A percentile compares a stretch with the other conserved stretches of the same genome.
These are phyloP conservation scores for Phoma sp. DNA, from an alignment of 2,329 filamentous ascomycete genomes.

Conservation along the genomic window DNA sequence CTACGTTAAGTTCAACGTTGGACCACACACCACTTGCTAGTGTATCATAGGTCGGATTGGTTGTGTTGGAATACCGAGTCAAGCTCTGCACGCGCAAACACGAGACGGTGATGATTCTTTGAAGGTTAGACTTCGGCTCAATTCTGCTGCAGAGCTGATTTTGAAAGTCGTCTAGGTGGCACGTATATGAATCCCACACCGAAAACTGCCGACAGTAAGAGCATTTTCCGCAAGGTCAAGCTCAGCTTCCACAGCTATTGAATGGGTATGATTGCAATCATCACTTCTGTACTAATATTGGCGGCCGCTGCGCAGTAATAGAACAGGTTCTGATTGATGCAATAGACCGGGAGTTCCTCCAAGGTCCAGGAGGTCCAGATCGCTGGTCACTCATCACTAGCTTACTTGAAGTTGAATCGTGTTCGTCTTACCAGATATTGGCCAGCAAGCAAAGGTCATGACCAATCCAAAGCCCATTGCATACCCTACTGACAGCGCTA, in stretches of 20 bases:
- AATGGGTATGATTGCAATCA: slow-evolving; percentile 23
- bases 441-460: slow-evolving; percentile 2
- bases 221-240: slow-evolving; percentile 33
- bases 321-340: slow-evolving; percentile 31
- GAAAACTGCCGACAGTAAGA: slow-evolving; percentile 42
- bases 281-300: slow-evolving; percentile 28
- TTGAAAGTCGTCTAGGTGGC: too few relatives aligned
- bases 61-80: background rate
- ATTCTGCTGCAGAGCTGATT: too few relatives aligned
- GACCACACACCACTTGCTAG: background rate
- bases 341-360: slow-evolving; percentile 20
- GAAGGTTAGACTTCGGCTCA: background rate
- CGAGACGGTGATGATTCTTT: background rate
- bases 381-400: background rate
- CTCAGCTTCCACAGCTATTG: slow-evolving; percentile 25
- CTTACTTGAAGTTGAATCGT: background rate
- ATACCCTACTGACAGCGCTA: slow-evolving; percentile 4
- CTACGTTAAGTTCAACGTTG: slow-evolving; percentile 10
- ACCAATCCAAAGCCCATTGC: background rate
- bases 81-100: background rate
- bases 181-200: slow-evolving; percentile 45
- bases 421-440: background rate
- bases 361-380: slow-evolving; percentile 16
- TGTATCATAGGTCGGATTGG: slow-evolving; percentile 3
- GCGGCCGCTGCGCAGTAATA: slow-evolving; percentile 16